phyloP scores from a whole-genome alignment of 2,329 filamentous ascomycete genomes.

The Coccinonectria pachysandricola region DNA sequence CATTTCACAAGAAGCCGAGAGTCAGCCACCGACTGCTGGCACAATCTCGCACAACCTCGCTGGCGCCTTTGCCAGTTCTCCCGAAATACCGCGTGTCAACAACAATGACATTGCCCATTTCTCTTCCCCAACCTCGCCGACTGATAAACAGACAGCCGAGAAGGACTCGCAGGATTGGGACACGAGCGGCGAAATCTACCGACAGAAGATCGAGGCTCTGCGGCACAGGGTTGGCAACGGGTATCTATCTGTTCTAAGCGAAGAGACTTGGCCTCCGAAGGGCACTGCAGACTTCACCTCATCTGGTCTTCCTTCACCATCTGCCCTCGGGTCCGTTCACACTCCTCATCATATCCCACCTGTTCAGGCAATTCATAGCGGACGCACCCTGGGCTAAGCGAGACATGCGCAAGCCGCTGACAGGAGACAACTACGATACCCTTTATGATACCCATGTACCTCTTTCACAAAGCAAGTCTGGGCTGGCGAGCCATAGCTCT shows the following conservation, averaged over 20 bases:
- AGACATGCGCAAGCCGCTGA: slow-evolving; percentile 7
- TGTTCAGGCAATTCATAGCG: slow-evolving; percentile 42
- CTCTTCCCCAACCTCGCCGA: slow-evolving; percentile 9
- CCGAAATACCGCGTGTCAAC: slow-evolving; percentile 17
- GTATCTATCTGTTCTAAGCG: slow-evolving; percentile 78
- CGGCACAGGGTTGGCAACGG: slow-evolving; percentile 76
- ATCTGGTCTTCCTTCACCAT: slow-evolving; percentile 15
- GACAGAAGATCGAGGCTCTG: slow-evolving; percentile 77
- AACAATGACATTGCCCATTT: slow-evolving; percentile 13
- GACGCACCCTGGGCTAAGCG: slow-evolving; percentile 37
- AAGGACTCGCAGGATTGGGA: slow-evolving; percentile 48
- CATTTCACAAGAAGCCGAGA: slow-evolving; percentile 33
- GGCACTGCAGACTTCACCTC: slow-evolving; percentile 13
- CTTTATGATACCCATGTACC: slow-evolving; percentile 21
- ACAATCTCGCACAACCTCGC: slow-evolving; percentile 24
- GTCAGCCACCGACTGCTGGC: slow-evolving; percentile 22
- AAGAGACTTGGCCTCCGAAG: slow-evolving; percentile 51
- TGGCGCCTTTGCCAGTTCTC: slow-evolving; percentile 13
- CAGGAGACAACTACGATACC: slow-evolving; percentile 14
- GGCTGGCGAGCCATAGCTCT: slow-evolving; percentile 11
- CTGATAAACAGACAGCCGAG: slow-evolving; percentile 22
- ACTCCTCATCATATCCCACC: slow-evolving; percentile 21
- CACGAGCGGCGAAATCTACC: slow-evolving; percentile 65
- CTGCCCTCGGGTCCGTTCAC: slow-evolving; percentile 22
- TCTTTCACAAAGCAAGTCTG: slow-evolving; percentile 9